Evolutionary conservation across 805 yeast species (phyloP).

Genomic region (Saccharomycopsis sp.): DNA sequence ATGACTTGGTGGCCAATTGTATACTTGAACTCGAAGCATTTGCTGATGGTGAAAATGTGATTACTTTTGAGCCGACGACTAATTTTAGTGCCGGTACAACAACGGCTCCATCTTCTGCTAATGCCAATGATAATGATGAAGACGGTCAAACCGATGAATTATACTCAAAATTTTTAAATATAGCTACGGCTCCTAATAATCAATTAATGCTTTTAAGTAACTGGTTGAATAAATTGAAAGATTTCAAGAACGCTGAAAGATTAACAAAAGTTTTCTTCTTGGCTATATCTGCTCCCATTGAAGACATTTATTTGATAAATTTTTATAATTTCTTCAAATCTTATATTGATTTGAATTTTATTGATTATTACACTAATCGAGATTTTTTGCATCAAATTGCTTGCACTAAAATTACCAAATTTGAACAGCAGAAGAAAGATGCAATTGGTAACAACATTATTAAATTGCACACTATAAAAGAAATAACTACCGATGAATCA

Average conservation of each 20-base stretch:
- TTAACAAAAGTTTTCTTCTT: constrained; percentile 69
- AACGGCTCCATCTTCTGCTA: not conserved
- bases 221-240: constrained; percentile 40
- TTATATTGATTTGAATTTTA: constrained; percentile 52
- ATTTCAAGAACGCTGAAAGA: constrained; percentile 35
- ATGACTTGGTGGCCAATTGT: constrained; percentile 64
- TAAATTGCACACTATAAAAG: constrained; percentile 2
- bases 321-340: constrained; percentile 42
- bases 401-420: not conserved
- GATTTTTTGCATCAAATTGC: constrained; percentile 70
- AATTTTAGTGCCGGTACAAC: constrained; percentile 12
- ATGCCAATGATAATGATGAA: constrained; percentile 20
- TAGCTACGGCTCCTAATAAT: constrained; percentile 34
- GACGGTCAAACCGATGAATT: constrained; percentile 58
- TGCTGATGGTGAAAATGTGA: constrained; percentile 42
- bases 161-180: constrained; percentile 59
- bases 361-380: constrained; percentile 68
- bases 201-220: constrained; percentile 31
- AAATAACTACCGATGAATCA: not conserved
- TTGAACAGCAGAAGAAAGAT: not conserved
- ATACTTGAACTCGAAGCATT: constrained; percentile 70
- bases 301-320: constrained; percentile 51
- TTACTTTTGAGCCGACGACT: constrained; percentile 20
- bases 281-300: constrained; percentile 56
- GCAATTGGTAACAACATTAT: constrained; percentile 7